These are phyloP conservation scores for Mucuna pruriens DNA, from an alignment of 306 rosid genomes.

Conservation along the genomic window DNA sequence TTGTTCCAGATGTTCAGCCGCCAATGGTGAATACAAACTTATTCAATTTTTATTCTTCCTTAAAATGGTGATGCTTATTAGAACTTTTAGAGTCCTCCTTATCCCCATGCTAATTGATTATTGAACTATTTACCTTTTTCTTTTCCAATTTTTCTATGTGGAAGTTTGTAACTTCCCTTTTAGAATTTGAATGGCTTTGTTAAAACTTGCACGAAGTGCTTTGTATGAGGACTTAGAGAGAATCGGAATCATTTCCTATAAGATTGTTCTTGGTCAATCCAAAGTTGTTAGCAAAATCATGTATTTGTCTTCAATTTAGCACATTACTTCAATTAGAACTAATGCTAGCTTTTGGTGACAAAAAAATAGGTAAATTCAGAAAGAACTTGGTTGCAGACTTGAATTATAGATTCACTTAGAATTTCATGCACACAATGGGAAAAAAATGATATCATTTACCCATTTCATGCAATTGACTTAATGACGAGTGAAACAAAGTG, in stretches of 20 bases:
- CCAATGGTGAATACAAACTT: constrained; percentile 64
- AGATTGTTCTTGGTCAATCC: constrained; percentile 1
- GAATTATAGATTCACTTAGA: not conserved
- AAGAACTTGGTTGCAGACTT: not conserved
- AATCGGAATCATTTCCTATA: constrained; percentile 14
- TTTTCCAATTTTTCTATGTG: not conserved
- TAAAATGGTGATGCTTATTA: constrained; percentile 3
- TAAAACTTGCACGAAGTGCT: constrained; percentile 1
- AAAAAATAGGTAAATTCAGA: not conserved
- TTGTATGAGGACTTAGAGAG: not conserved
- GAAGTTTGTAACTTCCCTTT: not conserved
- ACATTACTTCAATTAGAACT: not conserved
- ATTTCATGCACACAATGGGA: not conserved
- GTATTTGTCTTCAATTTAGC: not conserved
- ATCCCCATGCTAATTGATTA: constrained; percentile 6
- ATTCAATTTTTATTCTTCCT: not conserved
- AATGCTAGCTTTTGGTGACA: constrained; percentile 15
- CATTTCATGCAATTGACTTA: not conserved
- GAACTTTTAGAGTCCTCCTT: not conserved
- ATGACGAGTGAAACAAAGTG: not conserved
- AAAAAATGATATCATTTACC: not conserved
- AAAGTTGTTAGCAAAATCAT: constrained; percentile 10
- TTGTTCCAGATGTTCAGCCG: constrained; percentile 85
- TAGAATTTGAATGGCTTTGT: not conserved
- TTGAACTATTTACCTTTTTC: not conserved